Percentiles rank a stretch among this genome's conserved stretches.
Evolutionary conservation across 805 yeast genomes (phyloP).

Genomic region (Saccharomycopsis amapae): DNA sequence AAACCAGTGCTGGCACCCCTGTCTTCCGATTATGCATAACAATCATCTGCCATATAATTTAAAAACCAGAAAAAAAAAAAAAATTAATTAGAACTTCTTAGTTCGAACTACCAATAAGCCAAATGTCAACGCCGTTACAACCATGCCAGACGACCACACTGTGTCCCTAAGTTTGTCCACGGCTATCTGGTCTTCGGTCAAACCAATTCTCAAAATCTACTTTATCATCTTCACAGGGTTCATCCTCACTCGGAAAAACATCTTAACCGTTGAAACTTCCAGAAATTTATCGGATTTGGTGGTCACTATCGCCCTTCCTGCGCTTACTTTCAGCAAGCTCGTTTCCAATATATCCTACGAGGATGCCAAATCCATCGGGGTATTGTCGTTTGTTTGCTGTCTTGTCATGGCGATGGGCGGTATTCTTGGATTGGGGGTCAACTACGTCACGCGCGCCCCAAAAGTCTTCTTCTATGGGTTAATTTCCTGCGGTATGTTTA

Average conservation of each 20-base stretch:
- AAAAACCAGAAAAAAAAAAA: too few species aligned
- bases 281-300: conserved; percentile 49
- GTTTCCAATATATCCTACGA: conserved; percentile 43
- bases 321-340: conserved; percentile 46
- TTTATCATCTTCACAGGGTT: conserved; percentile 67
- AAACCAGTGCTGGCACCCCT: too few species aligned
- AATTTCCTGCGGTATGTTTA: conserved; percentile 41
- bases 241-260: conserved; percentile 47
- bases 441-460: too few species aligned
- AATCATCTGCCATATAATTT: too few species aligned
- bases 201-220: conserved; percentile 72
- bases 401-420: conserved; percentile 28
- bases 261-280: conserved; percentile 55
- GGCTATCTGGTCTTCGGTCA: conserved; percentile 39
- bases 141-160: conserved; percentile 3
- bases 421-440: conserved; percentile 26
- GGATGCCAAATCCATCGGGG: conserved; percentile 48
- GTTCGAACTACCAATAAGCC: too few species aligned
- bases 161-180: too few species aligned
- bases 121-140: conserved; percentile 15
- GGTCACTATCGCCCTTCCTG: conserved; percentile 46
- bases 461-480: conserved; percentile 43
- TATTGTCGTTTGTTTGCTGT: conserved; percentile 30
- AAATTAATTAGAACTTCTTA: too few species aligned
- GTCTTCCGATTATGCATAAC: too few species aligned